Evolutionary conservation across 805 yeast genomes (phyloP), one percentile per base, ranked within the genome.

Genomic region (Lipomyces kockii): DNA sequence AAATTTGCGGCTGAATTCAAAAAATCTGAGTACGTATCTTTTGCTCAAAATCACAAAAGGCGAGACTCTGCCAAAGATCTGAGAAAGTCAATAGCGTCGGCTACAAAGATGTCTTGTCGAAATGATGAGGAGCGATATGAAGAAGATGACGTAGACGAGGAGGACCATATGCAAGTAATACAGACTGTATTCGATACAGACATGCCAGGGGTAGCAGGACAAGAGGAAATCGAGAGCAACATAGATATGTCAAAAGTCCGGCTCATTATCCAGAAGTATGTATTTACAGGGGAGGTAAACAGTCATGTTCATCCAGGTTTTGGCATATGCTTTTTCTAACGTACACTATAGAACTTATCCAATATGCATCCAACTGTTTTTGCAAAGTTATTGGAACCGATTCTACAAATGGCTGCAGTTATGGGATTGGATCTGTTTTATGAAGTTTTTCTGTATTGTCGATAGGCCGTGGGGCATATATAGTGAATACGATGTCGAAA

Each of bases 61-160:
- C 73, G 78, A 77, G 70, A 76, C 78, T 46, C 57, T 25, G 17
- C 29, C 5, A 51, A 29, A n/a, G 64, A 39, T 12, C n/a, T 25
- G 32, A 17, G 22, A 6, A 58, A 56, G n/a, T n/a, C 27, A 52
- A n/a, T 17, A 17, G 20, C 3, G 55, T 35, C 32, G 58, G 29
- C 6, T 2, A 17, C n/a, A 34, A 55, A 25, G 25, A 32, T 11
- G 52, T 25, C n/a, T 35, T 32, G 39, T 20, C 25, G 2, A 1
- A 34, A 34, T 2, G 43, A 51, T 14, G 61, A 29, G 25, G 55
- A 25, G 4, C 27, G 12, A 8, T 20, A 20, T 29, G 57, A 54
- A 5, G 61, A 60, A 4, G 63, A 60, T 5, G 61, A 53, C 39
- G 65, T 49, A 17, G 68, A 62, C 32, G 64, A 61, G 43, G 55